phyloP scores from a whole-genome alignment of 306 rosid species.

The Quercus parvula region DNA sequence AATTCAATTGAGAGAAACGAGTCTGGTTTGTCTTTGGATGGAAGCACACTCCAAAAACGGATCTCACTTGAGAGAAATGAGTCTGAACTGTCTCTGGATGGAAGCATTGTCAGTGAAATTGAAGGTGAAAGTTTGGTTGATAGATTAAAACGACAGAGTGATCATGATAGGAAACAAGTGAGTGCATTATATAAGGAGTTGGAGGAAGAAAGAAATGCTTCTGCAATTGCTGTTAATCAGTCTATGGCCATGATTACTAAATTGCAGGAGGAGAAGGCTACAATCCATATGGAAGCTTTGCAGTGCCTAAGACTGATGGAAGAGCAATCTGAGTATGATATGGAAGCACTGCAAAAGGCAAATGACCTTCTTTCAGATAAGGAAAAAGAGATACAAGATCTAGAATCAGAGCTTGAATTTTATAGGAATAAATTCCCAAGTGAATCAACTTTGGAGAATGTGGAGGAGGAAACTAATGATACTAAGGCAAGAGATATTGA shows the following conservation, averaged over 20 bases:
- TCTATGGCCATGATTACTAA: slow-evolving; percentile 92
- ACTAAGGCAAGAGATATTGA: slow-evolving; percentile 72
- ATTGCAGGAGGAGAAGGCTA: slow-evolving; percentile 85
- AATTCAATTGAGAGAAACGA: slow-evolving; percentile 48
- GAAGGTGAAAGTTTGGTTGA: slow-evolving; percentile 57
- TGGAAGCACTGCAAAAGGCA: slow-evolving; percentile 59
- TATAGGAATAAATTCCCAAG: slow-evolving; percentile 48
- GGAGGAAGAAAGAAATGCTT: slow-evolving; percentile 91
- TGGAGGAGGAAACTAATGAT: slow-evolving; percentile 38
- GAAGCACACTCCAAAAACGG: slow-evolving; percentile 34
- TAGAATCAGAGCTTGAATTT: slow-evolving; percentile 59
- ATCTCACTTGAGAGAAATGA: slow-evolving; percentile 84
- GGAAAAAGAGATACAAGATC: slow-evolving; percentile 70
- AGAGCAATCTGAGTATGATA: slow-evolving; percentile 78
- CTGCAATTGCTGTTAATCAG: slow-evolving; percentile 70
- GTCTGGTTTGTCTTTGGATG: slow-evolving; percentile 47
- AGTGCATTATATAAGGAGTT: slow-evolving; percentile 69
- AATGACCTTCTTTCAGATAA: slow-evolving; percentile 63
- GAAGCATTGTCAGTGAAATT: slow-evolving; percentile 61
- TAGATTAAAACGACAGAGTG: slow-evolving; percentile 70
- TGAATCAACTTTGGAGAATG: slow-evolving; percentile 38
- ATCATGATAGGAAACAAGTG: slow-evolving; percentile 78
- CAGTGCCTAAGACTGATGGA: slow-evolving; percentile 80
- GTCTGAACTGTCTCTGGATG: slow-evolving; percentile 83
- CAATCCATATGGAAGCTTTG: slow-evolving; percentile 82